These are phyloP conservation scores for Dendrobium nobile DNA, from an alignment of 106 monocot genomes.

Conservation along the genomic window DNA sequence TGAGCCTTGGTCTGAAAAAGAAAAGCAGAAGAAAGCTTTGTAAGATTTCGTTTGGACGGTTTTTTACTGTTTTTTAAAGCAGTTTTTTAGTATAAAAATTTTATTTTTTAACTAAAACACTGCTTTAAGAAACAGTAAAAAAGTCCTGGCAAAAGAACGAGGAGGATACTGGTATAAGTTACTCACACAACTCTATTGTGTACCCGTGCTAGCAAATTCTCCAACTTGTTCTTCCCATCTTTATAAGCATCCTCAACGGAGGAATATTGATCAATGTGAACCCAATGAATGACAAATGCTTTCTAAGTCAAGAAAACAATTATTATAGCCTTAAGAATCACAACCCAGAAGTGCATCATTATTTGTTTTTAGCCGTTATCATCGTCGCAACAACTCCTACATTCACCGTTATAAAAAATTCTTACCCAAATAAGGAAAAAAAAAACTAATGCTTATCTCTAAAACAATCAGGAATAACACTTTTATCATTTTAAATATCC, in stretches of 20 bases:
- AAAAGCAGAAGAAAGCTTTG: background rate
- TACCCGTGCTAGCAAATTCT: conserved; percentile 54
- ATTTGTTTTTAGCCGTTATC: background rate
- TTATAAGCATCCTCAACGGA: conserved; percentile 77
- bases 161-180: background rate
- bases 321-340: background rate
- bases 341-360: background rate
- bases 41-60: background rate
- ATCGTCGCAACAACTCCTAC: background rate
- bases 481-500: too few relatives aligned
- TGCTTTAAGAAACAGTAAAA: too few relatives aligned
- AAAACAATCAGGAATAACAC: too few relatives aligned
- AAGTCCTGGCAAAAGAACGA: background rate
- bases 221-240: conserved; percentile 57
- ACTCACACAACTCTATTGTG: conserved; percentile 56
- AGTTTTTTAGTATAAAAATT: too few relatives aligned
- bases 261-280: conserved; percentile 47
- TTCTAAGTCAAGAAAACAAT: conserved; percentile 37
- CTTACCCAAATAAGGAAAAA: background rate
- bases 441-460: too few relatives aligned
- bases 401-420: background rate
- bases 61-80: too few relatives aligned
- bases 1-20: conserved; percentile 32
- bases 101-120: too few relatives aligned
- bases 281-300: conserved; percentile 91